Evolutionary conservation across 2,329 filamentous ascomycete species (phyloP).

Genomic region (Alternaria gaisen): DNA sequence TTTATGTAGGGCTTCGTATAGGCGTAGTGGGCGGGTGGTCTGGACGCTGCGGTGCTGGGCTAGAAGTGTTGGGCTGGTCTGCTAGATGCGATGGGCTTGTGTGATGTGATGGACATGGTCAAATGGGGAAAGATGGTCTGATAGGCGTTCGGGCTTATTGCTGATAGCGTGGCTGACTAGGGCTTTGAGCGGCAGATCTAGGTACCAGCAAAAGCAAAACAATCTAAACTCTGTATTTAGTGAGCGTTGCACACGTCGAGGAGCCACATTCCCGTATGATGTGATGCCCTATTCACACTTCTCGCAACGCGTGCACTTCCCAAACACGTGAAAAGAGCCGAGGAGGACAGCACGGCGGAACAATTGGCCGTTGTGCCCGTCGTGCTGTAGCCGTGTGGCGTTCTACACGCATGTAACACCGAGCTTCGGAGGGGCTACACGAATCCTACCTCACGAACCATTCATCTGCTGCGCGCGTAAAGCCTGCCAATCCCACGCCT

Average conservation of each 20-base stretch:
- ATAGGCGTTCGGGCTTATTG: constrained; percentile 16
- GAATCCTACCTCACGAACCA: constrained; percentile 21
- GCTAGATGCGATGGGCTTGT: background rate
- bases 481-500: constrained; percentile 4
- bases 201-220: background rate
- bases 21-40: background rate
- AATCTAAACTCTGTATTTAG: constrained; percentile 1
- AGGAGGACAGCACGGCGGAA: constrained; percentile 11
- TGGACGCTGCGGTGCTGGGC: background rate
- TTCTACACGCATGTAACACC: constrained; percentile 16
- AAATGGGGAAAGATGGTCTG: constrained; percentile 19
- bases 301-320: background rate
- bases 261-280: background rate
- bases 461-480: constrained; percentile 1
- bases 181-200: background rate
- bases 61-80: constrained; percentile 12
- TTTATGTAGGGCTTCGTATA: constrained; percentile 2
- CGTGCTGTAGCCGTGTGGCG: constrained; percentile 13
- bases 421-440: constrained; percentile 27
- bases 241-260: background rate
- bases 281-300: background rate
- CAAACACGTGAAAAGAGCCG: background rate
- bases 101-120: constrained; percentile 9
- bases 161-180: constrained; percentile 20
- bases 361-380: constrained; percentile 11